Percentiles rank a stretch among this genome's conserved stretches.
Evolutionary conservation across 73 alveolate genomes (phyloP).

Genomic region (Uronychia binucleata): DNA sequence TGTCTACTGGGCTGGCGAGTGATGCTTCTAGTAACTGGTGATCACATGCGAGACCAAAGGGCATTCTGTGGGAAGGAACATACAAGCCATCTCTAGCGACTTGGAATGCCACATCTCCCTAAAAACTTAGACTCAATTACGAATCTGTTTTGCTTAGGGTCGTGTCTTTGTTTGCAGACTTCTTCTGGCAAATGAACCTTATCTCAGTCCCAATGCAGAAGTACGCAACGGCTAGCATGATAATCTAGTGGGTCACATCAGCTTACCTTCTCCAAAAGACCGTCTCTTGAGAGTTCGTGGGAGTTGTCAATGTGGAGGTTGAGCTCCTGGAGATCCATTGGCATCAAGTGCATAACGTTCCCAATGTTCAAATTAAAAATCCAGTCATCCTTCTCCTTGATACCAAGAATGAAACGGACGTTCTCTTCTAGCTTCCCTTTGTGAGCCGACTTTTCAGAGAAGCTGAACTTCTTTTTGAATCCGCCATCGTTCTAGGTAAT

Average conservation of each 20-base stretch:
- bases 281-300: conserved; percentile 91
- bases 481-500: too few relatives aligned
- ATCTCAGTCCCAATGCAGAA: conserved; percentile 93
- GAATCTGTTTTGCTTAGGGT: background rate
- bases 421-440: conserved; percentile 14
- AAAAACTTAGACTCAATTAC: background rate
- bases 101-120: conserved; percentile 71
- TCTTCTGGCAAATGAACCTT: conserved; percentile 63
- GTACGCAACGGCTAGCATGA: conserved; percentile 81
- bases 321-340: conserved; percentile 82
- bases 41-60: conserved; percentile 64
- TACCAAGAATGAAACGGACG: conserved; percentile 66
- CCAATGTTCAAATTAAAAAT: conserved; percentile 87
- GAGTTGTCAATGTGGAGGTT: conserved; percentile 82
- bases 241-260: too few relatives aligned
- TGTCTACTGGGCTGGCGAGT: conserved; percentile 7
- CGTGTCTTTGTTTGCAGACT: conserved; percentile 3
- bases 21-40: conserved; percentile 63
- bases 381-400: conserved; percentile 89
- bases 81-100: conserved; percentile 53
- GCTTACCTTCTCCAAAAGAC: conserved; percentile 91
- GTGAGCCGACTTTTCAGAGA: background rate
- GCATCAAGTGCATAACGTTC: conserved; percentile 89
- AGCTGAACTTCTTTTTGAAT: background rate
- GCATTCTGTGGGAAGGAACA: conserved; percentile 61